Conservation (phyloP, 257 asterid genomes). For the Salvia hispanica region DNA sequence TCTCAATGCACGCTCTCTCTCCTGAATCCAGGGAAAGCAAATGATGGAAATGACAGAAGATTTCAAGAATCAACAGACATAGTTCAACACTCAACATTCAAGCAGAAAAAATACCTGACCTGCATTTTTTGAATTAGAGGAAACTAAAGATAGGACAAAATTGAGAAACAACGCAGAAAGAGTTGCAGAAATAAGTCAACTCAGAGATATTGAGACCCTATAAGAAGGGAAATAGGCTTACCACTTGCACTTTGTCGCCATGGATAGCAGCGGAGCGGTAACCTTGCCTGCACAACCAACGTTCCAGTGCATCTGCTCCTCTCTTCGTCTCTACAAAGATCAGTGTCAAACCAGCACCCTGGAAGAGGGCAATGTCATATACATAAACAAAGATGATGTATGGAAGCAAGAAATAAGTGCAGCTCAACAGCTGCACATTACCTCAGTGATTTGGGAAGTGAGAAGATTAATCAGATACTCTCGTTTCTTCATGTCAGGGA, state of each 20-base stretch:
- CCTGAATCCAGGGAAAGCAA: slow-evolving; percentile 36
- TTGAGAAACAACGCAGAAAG: background rate
- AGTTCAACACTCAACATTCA: background rate
- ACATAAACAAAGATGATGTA: background rate
- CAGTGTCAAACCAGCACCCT: slow-evolving; percentile 53
- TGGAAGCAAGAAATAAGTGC: background rate
- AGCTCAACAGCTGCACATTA: slow-evolving; percentile 44
- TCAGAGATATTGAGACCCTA: background rate
- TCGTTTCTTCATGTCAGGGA: slow-evolving; percentile 54
- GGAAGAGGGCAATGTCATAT: slow-evolving; percentile 9
- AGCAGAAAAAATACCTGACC: background rate
- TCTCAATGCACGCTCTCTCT: slow-evolving; percentile 50
- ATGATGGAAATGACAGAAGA: background rate
- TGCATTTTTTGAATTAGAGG: background rate
- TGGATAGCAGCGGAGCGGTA: slow-evolving; percentile 70
- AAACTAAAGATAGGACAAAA: too few species aligned
- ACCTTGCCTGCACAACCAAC: slow-evolving; percentile 53
- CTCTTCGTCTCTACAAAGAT: slow-evolving; percentile 78
- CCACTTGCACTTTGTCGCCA: slow-evolving; percentile 81
- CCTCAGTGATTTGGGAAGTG: slow-evolving; percentile 11
- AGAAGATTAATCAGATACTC: slow-evolving; percentile 50
- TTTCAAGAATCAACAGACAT: background rate
- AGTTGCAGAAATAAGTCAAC: background rate
- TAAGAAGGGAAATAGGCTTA: slow-evolving; percentile 31
- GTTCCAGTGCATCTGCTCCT: slow-evolving; percentile 70